Conservation (phyloP, 305 asterid genomes). For the Monarda citriodora region DNA sequence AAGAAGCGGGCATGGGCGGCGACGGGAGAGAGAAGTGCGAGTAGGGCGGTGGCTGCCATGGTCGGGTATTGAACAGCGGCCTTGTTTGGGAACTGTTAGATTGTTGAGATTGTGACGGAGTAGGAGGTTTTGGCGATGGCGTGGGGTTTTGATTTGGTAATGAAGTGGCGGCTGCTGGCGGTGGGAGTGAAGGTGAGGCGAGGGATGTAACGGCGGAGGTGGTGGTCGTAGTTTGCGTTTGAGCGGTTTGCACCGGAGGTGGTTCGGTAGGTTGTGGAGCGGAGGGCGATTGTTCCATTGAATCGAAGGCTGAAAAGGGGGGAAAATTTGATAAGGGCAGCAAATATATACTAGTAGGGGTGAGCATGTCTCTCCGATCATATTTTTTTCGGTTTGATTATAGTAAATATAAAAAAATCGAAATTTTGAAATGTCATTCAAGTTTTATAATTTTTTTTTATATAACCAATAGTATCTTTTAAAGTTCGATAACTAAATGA, state of each 20-base stretch:
- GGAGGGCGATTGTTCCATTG: slow-evolving; percentile 43
- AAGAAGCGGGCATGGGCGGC: slow-evolving; percentile 58
- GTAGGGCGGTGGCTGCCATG: slow-evolving; percentile 69
- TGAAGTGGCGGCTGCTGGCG: slow-evolving; percentile 32
- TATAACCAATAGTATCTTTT: too few relatives aligned
- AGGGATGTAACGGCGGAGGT: slow-evolving; percentile 25
- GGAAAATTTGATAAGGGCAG: neutral
- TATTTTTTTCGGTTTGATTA: too few relatives aligned
- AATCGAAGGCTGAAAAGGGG: slow-evolving; percentile 8
- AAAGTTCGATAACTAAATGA: too few relatives aligned
- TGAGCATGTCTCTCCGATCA: too few relatives aligned
- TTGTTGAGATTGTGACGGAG: slow-evolving; percentile 34
- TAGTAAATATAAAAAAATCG: too few relatives aligned
- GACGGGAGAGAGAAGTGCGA: slow-evolving; percentile 63
- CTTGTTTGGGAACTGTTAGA: slow-evolving; percentile 44
- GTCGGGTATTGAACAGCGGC: slow-evolving; percentile 52
- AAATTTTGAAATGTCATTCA: too few relatives aligned
- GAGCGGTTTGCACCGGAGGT: slow-evolving; percentile 28
- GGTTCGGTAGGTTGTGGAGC: slow-evolving; percentile 41
- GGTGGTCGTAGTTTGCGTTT: slow-evolving; percentile 23
- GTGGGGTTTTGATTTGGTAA: slow-evolving; percentile 29
- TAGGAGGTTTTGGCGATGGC: slow-evolving; percentile 29
- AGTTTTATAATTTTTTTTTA: too few relatives aligned
- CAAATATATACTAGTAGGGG: neutral
- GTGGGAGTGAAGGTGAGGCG: slow-evolving; percentile 28